Evolutionary conservation across 129 eudicot genomes (phyloP).

Genomic region (sunflower (Helianthus annuus)): DNA sequence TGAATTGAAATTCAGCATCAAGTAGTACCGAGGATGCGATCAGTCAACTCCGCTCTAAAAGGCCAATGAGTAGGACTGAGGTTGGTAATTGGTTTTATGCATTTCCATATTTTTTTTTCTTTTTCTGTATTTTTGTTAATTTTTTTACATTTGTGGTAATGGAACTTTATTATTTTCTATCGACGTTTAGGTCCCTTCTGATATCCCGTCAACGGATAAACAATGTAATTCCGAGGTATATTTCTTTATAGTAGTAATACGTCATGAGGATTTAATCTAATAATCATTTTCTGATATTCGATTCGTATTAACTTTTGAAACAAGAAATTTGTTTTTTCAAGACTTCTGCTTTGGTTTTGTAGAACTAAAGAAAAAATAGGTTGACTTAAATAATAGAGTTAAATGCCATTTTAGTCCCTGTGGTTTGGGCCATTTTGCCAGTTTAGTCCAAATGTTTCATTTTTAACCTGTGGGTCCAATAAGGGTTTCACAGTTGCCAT

Average conservation of each 20-base stretch:
- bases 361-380: neutral
- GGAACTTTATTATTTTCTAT: neutral
- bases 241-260: neutral
- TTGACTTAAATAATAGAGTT: conserved; percentile 1
- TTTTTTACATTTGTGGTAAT: neutral
- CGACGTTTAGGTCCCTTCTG: conserved; percentile 70
- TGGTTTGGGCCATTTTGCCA: too few relatives aligned
- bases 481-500: too few relatives aligned
- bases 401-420: too few relatives aligned
- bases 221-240: conserved; percentile 64
- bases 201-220: conserved; percentile 57
- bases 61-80: conserved; percentile 82
- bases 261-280: neutral
- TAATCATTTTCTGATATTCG: neutral
- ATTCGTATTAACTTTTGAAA: neutral
- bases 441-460: too few relatives aligned
- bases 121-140: neutral
- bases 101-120: neutral
- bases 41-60: conserved; percentile 69
- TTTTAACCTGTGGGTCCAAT: too few relatives aligned
- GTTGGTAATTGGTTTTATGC: conserved; percentile 40
- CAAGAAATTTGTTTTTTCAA: neutral
- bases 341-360: neutral
- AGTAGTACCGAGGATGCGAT: conserved; percentile 82
- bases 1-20: conserved; percentile 38